These are phyloP conservation scores for Salix brachista DNA, from an alignment of 345 rosid species.

Conservation along the genomic window DNA sequence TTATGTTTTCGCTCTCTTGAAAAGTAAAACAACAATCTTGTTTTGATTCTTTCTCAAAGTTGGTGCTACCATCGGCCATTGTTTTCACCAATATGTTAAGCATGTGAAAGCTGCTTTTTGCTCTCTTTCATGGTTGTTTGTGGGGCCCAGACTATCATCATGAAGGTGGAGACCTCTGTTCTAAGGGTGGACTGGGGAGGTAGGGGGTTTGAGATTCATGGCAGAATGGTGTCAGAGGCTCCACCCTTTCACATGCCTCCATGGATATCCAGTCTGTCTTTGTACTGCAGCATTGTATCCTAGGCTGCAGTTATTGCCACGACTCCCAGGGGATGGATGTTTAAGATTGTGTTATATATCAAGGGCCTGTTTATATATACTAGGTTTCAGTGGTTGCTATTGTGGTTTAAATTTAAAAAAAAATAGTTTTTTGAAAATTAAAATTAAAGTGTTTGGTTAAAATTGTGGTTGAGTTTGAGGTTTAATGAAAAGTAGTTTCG, in stretches of 20 bases:
- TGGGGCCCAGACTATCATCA: constrained; percentile 25
- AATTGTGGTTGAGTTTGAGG: too few species aligned
- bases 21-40: neutral
- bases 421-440: too few species aligned
- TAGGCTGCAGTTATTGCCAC: constrained; percentile 10
- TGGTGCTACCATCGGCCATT: constrained; percentile 9
- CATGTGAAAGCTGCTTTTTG: constrained; percentile 28
- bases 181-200: constrained; percentile 5
- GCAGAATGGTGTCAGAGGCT: constrained; percentile 38
- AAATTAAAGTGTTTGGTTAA: too few species aligned
- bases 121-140: constrained; percentile 12
- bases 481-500: too few species aligned
- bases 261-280: constrained; percentile 41
- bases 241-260: constrained; percentile 43
- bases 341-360: too few species aligned
- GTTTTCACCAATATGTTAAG: neutral
- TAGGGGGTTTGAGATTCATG: constrained; percentile 14
- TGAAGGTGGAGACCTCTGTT: constrained; percentile 22
- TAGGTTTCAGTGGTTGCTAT: too few species aligned
- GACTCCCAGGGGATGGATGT: neutral
- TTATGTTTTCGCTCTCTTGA: neutral
- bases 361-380: too few species aligned
- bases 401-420: too few species aligned
- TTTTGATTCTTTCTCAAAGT: neutral
- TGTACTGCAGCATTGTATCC: constrained; percentile 11